Evolutionary conservation across 164 flowering plant genomes (phyloP).

Genomic region (Warburgia ugandensis): DNA sequence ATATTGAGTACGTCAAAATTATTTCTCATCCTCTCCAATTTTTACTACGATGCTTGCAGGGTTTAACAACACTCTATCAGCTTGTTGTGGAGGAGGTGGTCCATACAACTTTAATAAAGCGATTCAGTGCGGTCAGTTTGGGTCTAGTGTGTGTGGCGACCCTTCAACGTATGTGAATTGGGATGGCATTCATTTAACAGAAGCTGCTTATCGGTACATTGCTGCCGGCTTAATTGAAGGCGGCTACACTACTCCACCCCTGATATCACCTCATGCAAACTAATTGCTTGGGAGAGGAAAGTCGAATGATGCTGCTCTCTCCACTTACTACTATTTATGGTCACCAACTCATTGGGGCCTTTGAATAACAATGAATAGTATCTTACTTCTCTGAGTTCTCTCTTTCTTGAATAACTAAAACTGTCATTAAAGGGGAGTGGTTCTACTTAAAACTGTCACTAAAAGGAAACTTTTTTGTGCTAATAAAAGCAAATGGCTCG

Average conservation of each 20-base stretch:
- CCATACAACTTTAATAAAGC: constrained; percentile 45
- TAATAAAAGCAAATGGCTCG: no score
- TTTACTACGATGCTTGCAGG: constrained; percentile 22
- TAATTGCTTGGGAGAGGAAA: no score
- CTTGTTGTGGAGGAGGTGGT: constrained; percentile 71
- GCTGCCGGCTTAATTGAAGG: constrained; percentile 28
- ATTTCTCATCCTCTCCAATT: not conserved
- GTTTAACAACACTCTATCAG: constrained; percentile 25
- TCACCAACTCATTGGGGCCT: no score
- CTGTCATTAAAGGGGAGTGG: no score
- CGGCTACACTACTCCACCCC: constrained; percentile 22
- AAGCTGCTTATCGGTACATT: constrained; percentile 33
- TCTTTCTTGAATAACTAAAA: no score
- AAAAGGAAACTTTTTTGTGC: no score
- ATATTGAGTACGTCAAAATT: not conserved
- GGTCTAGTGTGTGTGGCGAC: constrained; percentile 31
- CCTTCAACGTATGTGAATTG: constrained; percentile 38
- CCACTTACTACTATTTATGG: no score
- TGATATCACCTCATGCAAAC: constrained; percentile 1
- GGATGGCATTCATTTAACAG: no score
- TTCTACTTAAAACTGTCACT: no score
- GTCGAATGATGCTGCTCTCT: no score
- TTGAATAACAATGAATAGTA: no score
- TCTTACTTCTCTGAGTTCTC: no score
- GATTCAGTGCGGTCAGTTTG: constrained; percentile 38